Percentiles rank a stretch among this genome's conserved stretches.
phyloP scores from a whole-genome alignment of 176 grass and related monocot species.

The Lolium perenne region DNA sequence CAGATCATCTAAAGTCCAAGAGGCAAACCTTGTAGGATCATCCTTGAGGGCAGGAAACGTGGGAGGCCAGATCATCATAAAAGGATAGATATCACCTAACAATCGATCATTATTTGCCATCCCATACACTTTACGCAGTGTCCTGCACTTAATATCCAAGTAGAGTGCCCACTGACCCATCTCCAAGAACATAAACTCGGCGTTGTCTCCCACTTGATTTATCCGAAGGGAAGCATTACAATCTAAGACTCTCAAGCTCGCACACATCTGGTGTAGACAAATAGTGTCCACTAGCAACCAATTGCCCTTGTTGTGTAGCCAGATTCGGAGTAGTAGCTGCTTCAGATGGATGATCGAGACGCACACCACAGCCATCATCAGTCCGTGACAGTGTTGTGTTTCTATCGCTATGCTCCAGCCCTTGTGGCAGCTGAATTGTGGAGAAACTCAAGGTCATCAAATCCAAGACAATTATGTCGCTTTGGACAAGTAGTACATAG shows the following conservation, averaged over 20 bases:
- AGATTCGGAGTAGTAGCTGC: background rate
- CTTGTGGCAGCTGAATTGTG: constrained; percentile 5
- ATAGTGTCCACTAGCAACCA: background rate
- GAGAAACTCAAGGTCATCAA: background rate
- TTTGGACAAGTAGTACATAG: background rate
- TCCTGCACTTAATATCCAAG: background rate
- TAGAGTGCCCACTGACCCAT: background rate
- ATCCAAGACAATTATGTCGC: background rate
- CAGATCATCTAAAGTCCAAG: background rate
- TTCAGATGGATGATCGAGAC: background rate
- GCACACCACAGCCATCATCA: background rate
- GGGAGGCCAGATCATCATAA: background rate
- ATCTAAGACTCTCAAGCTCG: background rate
- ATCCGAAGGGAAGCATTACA: background rate
- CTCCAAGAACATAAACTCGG: background rate
- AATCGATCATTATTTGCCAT: too few relatives aligned
- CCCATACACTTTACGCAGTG: background rate
- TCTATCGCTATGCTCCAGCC: background rate
- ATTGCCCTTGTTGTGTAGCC: background rate
- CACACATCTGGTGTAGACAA: background rate
- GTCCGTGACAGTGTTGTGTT: background rate
- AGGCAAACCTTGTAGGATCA: background rate
- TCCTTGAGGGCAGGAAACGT: background rate
- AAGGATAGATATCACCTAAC: background rate
- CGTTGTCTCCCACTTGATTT: background rate